phyloP scores from a whole-genome alignment of 371 early-diverging fungal species.

The Choanephora cucurbitarum region DNA sequence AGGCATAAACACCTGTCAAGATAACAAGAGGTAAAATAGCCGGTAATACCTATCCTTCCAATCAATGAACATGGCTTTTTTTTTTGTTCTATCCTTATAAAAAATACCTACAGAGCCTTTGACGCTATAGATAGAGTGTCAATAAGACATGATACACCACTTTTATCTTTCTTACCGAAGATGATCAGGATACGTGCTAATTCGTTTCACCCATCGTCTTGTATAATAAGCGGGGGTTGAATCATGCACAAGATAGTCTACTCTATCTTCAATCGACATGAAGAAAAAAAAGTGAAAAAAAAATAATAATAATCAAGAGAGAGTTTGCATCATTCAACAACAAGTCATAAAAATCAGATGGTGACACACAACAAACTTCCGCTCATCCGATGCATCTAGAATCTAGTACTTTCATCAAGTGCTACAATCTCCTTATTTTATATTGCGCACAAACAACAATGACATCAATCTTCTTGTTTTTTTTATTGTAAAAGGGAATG shows the following conservation, averaged over 20 bases:
- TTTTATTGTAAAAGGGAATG: no score
- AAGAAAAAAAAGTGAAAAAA: not conserved
- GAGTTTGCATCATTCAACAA: no score
- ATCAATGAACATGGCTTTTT: not conserved
- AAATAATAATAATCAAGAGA: no score
- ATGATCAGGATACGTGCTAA: constrained; percentile 31
- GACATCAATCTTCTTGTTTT: no score
- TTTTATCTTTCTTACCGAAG: no score
- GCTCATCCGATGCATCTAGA: no score
- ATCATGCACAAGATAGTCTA: constrained; percentile 9
- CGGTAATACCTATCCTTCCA: constrained; percentile 31
- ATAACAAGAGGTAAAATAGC: constrained; percentile 34
- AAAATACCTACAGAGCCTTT: constrained; percentile 33
- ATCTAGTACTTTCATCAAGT: no score
- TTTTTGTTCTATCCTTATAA: constrained; percentile 1
- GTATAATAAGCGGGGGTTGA: constrained; percentile 14
- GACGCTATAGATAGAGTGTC: constrained; percentile 19
- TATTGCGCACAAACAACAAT: no score
- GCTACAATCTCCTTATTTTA: no score
- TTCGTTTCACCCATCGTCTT: constrained; percentile 20
- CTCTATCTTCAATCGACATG: not conserved
- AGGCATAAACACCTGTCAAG: constrained; percentile 31
- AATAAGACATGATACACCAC: no score
- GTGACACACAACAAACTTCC: no score
- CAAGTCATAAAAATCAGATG: no score